Conservation (phyloP, 805 yeast genomes). For the Yamadazyma sp. region DNA sequence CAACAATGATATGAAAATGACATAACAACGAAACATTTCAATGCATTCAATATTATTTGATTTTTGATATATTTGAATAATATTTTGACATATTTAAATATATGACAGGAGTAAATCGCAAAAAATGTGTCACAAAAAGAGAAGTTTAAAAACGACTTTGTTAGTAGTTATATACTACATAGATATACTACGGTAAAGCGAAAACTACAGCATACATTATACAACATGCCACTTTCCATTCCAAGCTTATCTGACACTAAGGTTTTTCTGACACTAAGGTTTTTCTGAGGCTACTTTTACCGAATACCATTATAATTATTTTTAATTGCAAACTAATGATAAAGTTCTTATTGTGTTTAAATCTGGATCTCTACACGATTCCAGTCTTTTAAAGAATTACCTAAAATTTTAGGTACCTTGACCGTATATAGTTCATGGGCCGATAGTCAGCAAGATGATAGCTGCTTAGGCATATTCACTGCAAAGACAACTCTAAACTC, state of each 20-base stretch:
- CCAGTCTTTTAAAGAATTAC: background rate
- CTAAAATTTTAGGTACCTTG: too few species aligned
- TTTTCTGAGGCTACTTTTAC: slow-evolving; percentile 1
- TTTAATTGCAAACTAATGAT: slow-evolving; percentile 1
- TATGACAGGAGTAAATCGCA: slow-evolving; percentile 1
- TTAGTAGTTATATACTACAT: slow-evolving; percentile 1
- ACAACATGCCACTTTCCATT: slow-evolving; percentile 1
- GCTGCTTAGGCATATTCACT: slow-evolving; percentile 6
- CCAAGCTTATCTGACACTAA: slow-evolving; percentile 1
- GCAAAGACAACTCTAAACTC: too few species aligned
- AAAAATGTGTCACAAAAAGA: background rate
- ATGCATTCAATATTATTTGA: background rate
- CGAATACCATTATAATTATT: slow-evolving; percentile 1
- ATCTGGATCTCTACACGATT: slow-evolving; percentile 1
- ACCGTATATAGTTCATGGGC: slow-evolving; percentile 3
- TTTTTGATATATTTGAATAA: background rate
- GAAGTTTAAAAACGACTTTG: slow-evolving; percentile 1
- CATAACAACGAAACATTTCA: slow-evolving; percentile 1
- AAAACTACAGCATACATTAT: slow-evolving; percentile 1
- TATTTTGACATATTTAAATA: background rate
- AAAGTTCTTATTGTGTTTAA: slow-evolving; percentile 1
- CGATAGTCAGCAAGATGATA: slow-evolving; percentile 6
- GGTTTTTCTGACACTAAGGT: too few species aligned
- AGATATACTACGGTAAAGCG: background rate
- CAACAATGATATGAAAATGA: slow-evolving; percentile 1